phyloP scores from a whole-genome alignment of 1,284 basidiomycete genomes.

The Boletus putidus region DNA sequence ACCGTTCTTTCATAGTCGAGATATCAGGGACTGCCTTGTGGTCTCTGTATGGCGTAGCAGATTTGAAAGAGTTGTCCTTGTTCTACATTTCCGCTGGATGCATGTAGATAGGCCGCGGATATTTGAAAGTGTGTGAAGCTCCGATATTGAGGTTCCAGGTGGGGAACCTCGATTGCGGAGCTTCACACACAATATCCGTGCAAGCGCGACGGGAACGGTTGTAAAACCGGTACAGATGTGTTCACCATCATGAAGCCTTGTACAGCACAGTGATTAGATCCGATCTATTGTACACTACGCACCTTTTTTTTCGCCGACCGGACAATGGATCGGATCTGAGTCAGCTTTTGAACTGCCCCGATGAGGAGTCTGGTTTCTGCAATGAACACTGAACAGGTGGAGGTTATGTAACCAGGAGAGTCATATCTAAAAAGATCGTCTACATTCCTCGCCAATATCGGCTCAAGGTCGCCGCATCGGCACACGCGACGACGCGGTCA shows the following conservation, averaged over 20 bases:
- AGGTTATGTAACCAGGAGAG: slow-evolving; percentile 22
- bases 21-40: not conserved
- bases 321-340: slow-evolving; percentile 19
- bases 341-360: not conserved
- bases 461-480: slow-evolving; percentile 32
- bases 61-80: not conserved
- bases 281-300: slow-evolving; percentile 15
- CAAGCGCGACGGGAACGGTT: slow-evolving; percentile 33
- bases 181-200: too few species aligned
- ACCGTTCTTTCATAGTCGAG: not conserved
- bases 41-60: not conserved
- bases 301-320: slow-evolving; percentile 15
- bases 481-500: slow-evolving; percentile 13
- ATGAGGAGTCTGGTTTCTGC: slow-evolving; percentile 18
- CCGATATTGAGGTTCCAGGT: slow-evolving; percentile 10
- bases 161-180: too few species aligned
- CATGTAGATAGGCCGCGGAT: slow-evolving; percentile 10
- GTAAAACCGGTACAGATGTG: slow-evolving; percentile 2
- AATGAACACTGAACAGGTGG: slow-evolving; percentile 1
- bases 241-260: slow-evolving; percentile 9
- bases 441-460: not conserved
- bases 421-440: slow-evolving; percentile 9
- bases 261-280: slow-evolving; percentile 21
- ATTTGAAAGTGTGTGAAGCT: slow-evolving; percentile 2
- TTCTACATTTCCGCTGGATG: not conserved